Percentiles rank a stretch among this genome's conserved stretches.
Conservation (phyloP, 2,329 filamentous ascomycete species). For the Neoascochyta sp. region DNA sequence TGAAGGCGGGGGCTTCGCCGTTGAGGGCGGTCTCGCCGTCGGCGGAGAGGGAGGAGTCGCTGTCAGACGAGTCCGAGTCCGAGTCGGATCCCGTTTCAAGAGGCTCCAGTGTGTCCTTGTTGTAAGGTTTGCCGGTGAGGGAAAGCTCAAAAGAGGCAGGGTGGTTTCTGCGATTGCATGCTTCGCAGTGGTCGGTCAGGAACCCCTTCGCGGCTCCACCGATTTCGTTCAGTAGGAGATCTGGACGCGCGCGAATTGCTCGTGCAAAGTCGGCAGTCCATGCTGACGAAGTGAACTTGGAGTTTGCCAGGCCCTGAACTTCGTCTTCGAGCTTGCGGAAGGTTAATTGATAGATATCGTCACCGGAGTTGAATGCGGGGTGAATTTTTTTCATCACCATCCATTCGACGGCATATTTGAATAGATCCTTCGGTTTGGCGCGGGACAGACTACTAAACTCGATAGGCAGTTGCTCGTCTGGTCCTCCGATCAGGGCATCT, state of each 20-base stretch:
- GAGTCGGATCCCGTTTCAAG: conserved; percentile 44
- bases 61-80: conserved; percentile 12
- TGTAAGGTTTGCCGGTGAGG: conserved; percentile 64
- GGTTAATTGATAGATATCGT: conserved; percentile 63
- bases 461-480: conserved; percentile 59
- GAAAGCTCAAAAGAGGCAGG: conserved; percentile 62
- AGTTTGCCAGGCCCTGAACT: conserved; percentile 62
- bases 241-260: conserved; percentile 63
- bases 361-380: conserved; percentile 61
- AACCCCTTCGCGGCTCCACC: conserved; percentile 8
- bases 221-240: conserved; percentile 43
- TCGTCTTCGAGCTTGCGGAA: conserved; percentile 72
- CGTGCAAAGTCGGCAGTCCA: conserved; percentile 67
- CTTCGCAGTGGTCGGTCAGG: conserved; percentile 54
- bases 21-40: conserved; percentile 17
- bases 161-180: conserved; percentile 67
- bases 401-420: conserved; percentile 72
- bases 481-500: conserved; percentile 48
- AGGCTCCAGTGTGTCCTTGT: conserved; percentile 62
- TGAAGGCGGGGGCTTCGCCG: conserved; percentile 23
- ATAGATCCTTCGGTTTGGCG: conserved; percentile 67
- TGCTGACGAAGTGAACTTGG: conserved; percentile 66
- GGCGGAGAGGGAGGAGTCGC: conserved; percentile 22
- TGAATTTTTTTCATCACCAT: conserved; percentile 76
- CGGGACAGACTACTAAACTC: conserved; percentile 65